These are phyloP conservation scores for Phytophthora sp. DNA, from an alignment of 352 stramenopile genomes.

Conservation along the genomic window DNA sequence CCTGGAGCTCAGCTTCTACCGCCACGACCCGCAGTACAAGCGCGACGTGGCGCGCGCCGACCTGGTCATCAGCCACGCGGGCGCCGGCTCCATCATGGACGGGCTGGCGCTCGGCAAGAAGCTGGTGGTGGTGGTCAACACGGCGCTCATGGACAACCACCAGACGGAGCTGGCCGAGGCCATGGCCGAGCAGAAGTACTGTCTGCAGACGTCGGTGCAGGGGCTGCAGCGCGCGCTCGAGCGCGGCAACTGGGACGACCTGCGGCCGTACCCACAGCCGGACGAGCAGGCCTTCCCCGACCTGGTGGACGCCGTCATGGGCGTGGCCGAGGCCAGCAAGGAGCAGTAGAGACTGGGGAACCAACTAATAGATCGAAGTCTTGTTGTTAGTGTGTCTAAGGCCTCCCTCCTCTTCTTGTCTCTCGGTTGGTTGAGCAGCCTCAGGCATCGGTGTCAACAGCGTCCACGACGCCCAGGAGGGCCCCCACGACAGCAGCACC, in stretches of 20 bases:
- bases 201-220: conserved; percentile 57
- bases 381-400: not conserved
- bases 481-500: conserved; percentile 20
- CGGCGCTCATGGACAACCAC: conserved; percentile 97
- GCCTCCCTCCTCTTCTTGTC: not conserved
- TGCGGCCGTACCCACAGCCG: conserved; percentile 61
- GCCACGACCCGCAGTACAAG: conserved; percentile 91
- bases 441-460: conserved; percentile 15
- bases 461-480: conserved; percentile 25
- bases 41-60: conserved; percentile 91
- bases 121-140: conserved; percentile 95
- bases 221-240: conserved; percentile 41
- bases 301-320: conserved; percentile 67
- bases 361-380: not conserved
- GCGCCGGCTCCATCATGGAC: conserved; percentile 95
- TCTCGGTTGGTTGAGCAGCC: no score
- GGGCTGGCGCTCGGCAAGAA: conserved; percentile 80
- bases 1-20: conserved; percentile 73
- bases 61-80: conserved; percentile 95
- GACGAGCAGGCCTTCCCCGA: conserved; percentile 71
- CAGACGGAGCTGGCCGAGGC: conserved; percentile 94
- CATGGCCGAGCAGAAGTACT: conserved; percentile 81
- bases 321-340: conserved; percentile 20
- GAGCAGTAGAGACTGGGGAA: conserved; percentile 18
- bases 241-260: conserved; percentile 41